Base-by-base conservation (phyloP, 2,329 filamentous ascomycete genomes). In the Fusarium odoratissimum region DNA sequence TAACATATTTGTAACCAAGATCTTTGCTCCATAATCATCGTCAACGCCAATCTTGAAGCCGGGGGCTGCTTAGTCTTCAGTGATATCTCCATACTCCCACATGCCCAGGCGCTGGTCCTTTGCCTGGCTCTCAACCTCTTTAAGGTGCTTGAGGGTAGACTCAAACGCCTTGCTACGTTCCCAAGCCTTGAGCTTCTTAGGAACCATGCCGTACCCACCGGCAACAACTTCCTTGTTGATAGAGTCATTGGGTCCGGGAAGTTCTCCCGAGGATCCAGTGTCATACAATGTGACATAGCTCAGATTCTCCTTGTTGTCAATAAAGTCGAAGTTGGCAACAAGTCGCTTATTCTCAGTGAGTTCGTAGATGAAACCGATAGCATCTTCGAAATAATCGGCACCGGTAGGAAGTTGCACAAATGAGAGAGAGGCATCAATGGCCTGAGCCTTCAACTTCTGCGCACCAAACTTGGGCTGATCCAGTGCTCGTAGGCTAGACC, bases 21-120 rank as follows among this genome's bases (percentile, higher is more conserved):
- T n/a, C 30, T 37, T 60, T 63, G 49, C 48, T 63, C 40, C 51
- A 55, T 63, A 63, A 60, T 62, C 42, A 52, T 52, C 23, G 35
- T 8, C 33, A 28, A 25, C 35, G 25, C 3, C 35, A 41, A 41
- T 17, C 46, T 40, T 49, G 23, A 31, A 37, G 45, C 35, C 28
- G 41, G 42, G 51, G 35, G 25, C 19, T 40, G n/a, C 57, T 81
- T 90, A 95, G 79, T 97, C 94, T 85, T 97, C 95, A 19, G 94
- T 97, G 79, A 97, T 88, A 82, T 98, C 96, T 76, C 96, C 96
- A 83, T 98, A 99, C 88, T 99, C 96, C 95, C 95, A 99, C 89
- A 97, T 96, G 46, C 96, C 96, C 74, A 91, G 87, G 71, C 95
- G 90, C 64, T 91, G 91, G 61, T 89, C 86, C 89, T 97, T 97